phyloP scores from a whole-genome alignment of 768 basidiomycete species.

The Hortiboletus campestris region DNA sequence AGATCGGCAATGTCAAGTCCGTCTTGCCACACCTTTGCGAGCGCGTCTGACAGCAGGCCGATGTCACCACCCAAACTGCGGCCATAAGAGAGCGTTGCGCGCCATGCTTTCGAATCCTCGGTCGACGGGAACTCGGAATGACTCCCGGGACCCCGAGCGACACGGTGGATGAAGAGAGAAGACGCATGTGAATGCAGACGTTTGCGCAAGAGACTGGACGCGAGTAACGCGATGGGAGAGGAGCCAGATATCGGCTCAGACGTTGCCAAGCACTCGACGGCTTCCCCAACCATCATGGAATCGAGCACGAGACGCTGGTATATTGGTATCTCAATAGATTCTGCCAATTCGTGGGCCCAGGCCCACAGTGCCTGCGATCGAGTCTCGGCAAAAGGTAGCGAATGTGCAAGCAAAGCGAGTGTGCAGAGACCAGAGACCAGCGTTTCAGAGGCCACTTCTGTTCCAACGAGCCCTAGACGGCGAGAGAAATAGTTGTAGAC shows the following conservation, averaged over 20 bases:
- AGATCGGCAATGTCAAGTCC: conserved; percentile 33
- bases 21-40: conserved; percentile 58
- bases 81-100: conserved; percentile 55
- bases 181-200: conserved; percentile 53
- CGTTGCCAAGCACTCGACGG: conserved; percentile 39
- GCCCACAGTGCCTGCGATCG: conserved; percentile 49
- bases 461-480: background rate
- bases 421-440: conserved; percentile 53
- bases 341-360: conserved; percentile 28
- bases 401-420: conserved; percentile 53
- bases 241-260: conserved; percentile 12
- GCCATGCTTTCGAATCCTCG: conserved; percentile 38
- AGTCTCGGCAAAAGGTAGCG: conserved; percentile 34
- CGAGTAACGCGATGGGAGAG: conserved; percentile 51
- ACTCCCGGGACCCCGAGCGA: conserved; percentile 25
- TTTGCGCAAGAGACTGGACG: conserved; percentile 46
- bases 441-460: conserved; percentile 27
- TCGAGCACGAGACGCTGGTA: conserved; percentile 57
- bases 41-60: conserved; percentile 48
- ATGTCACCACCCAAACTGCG: conserved; percentile 61
- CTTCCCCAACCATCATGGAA: conserved; percentile 52
- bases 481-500: conserved; percentile 54
- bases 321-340: conserved; percentile 34
- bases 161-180: conserved; percentile 51
- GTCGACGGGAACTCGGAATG: conserved; percentile 16